Evolutionary conservation across 148 eudicot species (phyloP).

Genomic region (Diospyros lotus): DNA sequence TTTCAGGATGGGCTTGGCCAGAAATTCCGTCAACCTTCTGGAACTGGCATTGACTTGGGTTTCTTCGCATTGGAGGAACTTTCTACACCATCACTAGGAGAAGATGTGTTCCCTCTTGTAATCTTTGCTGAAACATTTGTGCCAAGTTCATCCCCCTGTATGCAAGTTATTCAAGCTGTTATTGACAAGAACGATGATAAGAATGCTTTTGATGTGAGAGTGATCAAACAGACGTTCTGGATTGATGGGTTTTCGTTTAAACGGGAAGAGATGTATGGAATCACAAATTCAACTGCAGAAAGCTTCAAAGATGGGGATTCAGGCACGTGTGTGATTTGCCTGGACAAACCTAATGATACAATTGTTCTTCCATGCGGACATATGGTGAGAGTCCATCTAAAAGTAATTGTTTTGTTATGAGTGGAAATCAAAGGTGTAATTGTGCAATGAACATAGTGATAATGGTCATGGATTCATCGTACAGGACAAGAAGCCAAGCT

Average conservation of each 20-base stretch:
- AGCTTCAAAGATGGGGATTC: constrained; percentile 47
- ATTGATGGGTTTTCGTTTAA: constrained; percentile 49
- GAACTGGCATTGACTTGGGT: constrained; percentile 69
- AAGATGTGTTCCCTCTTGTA: constrained; percentile 68
- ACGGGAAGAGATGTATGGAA: constrained; percentile 71
- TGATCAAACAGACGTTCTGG: constrained; percentile 63
- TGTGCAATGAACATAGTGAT: not conserved
- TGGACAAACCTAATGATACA: constrained; percentile 78
- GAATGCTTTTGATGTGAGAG: constrained; percentile 51
- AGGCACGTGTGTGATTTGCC: constrained; percentile 78
- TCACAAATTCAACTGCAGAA: constrained; percentile 47
- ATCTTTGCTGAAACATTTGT: constrained; percentile 55
- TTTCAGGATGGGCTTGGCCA: constrained; percentile 62
- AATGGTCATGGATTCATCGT: not conserved
- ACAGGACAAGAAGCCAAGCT: no score
- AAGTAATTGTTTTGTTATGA: no score
- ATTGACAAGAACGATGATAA: constrained; percentile 47
- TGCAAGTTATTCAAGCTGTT: constrained; percentile 68
- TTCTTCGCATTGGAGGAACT: constrained; percentile 54
- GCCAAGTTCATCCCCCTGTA: constrained; percentile 32
- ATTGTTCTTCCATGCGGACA: constrained; percentile 83
- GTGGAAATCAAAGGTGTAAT: not conserved
- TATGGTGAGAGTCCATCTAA: constrained; percentile 53
- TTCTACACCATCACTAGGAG: constrained; percentile 43
- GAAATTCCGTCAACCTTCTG: constrained; percentile 66